phyloP scores from a whole-genome alignment of 2,329 filamentous ascomycete species.

The Diaporthe batatas region DNA sequence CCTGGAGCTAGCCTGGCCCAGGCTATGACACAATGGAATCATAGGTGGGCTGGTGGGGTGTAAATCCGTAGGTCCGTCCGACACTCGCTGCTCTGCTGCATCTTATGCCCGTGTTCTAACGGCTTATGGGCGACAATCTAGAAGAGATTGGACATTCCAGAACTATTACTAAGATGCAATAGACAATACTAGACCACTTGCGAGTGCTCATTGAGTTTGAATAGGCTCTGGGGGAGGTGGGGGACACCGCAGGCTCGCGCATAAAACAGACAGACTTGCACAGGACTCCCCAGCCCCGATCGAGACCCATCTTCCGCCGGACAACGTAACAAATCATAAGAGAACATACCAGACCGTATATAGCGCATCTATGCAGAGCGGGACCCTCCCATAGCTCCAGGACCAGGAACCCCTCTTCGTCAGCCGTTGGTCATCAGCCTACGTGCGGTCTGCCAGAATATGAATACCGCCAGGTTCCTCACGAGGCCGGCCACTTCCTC shows the following conservation, averaged over 20 bases:
- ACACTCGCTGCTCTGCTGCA: neutral
- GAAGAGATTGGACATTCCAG: neutral
- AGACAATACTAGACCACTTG: neutral
- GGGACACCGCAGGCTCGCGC: neutral
- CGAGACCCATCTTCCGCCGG: conserved; percentile 18
- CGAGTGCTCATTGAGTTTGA: neutral
- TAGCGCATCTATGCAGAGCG: conserved; percentile 19
- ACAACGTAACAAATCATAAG: neutral
- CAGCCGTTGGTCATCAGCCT: conserved; percentile 39
- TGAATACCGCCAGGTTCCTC: conserved; percentile 40
- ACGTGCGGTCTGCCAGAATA: conserved; percentile 18
- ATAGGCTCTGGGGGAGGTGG: neutral
- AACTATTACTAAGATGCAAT: neutral
- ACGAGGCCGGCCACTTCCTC: neutral
- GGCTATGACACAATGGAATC: conserved; percentile 3
- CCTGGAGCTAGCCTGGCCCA: conserved; percentile 20
- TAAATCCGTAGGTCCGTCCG: conserved; percentile 32
- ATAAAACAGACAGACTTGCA: neutral
- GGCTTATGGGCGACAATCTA: neutral
- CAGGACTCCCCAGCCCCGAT: neutral
- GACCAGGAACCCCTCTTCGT: conserved; percentile 17
- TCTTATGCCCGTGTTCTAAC: neutral
- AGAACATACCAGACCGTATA: conserved; percentile 7
- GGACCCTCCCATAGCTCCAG: conserved; percentile 27
- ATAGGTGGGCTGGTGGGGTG: conserved; percentile 1